These are phyloP conservation scores for Tardiomyces blankii DNA, from an alignment of 1,139 yeast species.

Conservation along the genomic window DNA sequence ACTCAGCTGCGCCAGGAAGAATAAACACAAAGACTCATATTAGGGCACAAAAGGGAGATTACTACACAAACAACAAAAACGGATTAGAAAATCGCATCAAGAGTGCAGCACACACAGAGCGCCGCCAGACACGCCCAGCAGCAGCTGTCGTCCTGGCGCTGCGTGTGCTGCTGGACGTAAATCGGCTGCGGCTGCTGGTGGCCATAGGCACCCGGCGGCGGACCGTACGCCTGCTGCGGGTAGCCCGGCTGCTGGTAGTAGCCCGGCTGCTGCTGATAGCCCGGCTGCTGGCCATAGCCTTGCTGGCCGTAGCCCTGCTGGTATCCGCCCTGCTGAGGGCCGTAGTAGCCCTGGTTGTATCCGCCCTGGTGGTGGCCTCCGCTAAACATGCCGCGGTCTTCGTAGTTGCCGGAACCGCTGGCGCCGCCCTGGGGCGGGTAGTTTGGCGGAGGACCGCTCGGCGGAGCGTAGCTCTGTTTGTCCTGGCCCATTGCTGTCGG, in stretches of 20 bases:
- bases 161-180: not conserved
- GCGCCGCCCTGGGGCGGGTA: not conserved
- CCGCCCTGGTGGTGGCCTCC: not conserved
- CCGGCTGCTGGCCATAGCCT: not conserved
- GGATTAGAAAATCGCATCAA: not conserved
- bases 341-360: not conserved
- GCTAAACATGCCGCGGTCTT: too few relatives aligned
- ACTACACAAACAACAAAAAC: too few relatives aligned
- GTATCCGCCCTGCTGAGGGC: too few relatives aligned
- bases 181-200: not conserved
- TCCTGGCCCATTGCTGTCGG: too few relatives aligned
- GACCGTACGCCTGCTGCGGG: not conserved
- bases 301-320: not conserved
- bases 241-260: not conserved
- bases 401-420: too few relatives aligned
- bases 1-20: too few relatives aligned
- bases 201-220: not conserved
- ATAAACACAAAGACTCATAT: too few relatives aligned
- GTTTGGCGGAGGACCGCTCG: not conserved
- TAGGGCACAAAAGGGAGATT: too few relatives aligned
- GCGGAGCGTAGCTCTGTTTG: too few relatives aligned
- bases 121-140: not conserved
- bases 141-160: not conserved
- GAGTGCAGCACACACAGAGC: not conserved
- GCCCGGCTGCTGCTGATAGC: not conserved